Percentiles rank a stretch among this genome's conserved stretches.
Conservation (phyloP, 2,329 filamentous ascomycete genomes). For the Dothideomycetidae sp. region DNA sequence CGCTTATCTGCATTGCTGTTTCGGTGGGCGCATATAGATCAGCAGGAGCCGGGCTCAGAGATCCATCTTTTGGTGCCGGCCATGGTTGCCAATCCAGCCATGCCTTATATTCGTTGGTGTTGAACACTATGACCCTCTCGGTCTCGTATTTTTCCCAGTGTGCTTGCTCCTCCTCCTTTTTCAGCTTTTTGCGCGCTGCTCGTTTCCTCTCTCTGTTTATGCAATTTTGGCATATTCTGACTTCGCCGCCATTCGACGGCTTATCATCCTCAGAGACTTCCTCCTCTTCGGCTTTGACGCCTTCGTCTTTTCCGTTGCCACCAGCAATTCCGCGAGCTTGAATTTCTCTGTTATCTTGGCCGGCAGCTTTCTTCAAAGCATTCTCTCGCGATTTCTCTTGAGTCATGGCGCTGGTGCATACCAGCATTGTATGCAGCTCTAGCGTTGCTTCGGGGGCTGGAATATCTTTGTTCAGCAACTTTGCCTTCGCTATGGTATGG, state of each 20-base stretch:
- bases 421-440: conserved; percentile 66
- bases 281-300: conserved; percentile 28
- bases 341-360: conserved; percentile 29
- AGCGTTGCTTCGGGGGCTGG: conserved; percentile 57
- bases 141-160: conserved; percentile 70
- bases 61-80: conserved; percentile 27
- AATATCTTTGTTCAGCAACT: conserved; percentile 65
- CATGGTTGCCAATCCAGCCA: conserved; percentile 29
- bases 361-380: conserved; percentile 49
- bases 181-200: conserved; percentile 80
- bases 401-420: conserved; percentile 86
- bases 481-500: conserved; percentile 88
- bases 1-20: conserved; percentile 61
- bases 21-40: conserved; percentile 26
- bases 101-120: conserved; percentile 63
- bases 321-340: conserved; percentile 27
- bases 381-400: conserved; percentile 50
- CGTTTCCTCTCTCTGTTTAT: conserved; percentile 84
- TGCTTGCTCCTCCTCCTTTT: conserved; percentile 85
- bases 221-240: conserved; percentile 83
- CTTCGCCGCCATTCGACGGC: conserved; percentile 79
- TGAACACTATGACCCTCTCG: conserved; percentile 77
- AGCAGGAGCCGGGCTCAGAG: conserved; percentile 11
- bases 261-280: conserved; percentile 50
- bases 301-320: conserved; percentile 27